Evolutionary conservation across 331 rosid genomes (phyloP).

Genomic region (Phaseolus coccineus): DNA sequence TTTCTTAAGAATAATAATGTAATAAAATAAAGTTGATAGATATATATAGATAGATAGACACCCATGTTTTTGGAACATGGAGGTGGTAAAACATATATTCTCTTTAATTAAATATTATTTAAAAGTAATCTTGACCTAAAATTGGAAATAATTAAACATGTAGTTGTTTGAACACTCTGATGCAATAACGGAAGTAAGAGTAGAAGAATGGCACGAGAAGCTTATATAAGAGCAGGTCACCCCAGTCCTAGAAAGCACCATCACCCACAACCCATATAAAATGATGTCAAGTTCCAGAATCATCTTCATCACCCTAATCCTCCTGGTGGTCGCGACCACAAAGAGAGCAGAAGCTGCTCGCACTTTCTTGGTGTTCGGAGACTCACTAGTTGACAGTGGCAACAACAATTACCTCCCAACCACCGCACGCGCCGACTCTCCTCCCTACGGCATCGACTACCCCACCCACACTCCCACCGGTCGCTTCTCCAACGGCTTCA

Average conservation of each 20-base stretch:
- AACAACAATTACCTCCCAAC: constrained; percentile 66
- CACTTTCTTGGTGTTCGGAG: constrained; percentile 61
- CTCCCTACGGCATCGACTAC: constrained; percentile 61
- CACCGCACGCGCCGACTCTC: constrained; percentile 57
- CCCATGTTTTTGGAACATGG: too few species aligned
- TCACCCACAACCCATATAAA: not conserved
- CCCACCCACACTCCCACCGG: constrained; percentile 63
- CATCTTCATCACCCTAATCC: not conserved
- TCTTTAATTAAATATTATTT: too few species aligned
- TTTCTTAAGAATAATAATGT: too few species aligned
- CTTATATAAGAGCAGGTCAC: not conserved
- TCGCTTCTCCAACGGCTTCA: constrained; percentile 70
- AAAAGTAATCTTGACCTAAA: too few species aligned
- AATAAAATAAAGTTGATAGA: too few species aligned
- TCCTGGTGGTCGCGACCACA: not conserved
- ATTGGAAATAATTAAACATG: too few species aligned
- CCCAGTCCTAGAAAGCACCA: not conserved
- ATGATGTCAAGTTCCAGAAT: constrained; percentile 16
- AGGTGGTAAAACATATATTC: too few species aligned
- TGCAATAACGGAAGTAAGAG: too few species aligned
- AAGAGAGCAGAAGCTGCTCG: constrained; percentile 47
- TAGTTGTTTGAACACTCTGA: too few species aligned
- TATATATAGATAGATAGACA: too few species aligned
- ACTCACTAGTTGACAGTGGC: constrained; percentile 68
- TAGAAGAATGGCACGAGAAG: not conserved